Evolutionary conservation across 352 stramenopile genomes (phyloP).

Genomic region (Phytophthora agathidicida): DNA sequence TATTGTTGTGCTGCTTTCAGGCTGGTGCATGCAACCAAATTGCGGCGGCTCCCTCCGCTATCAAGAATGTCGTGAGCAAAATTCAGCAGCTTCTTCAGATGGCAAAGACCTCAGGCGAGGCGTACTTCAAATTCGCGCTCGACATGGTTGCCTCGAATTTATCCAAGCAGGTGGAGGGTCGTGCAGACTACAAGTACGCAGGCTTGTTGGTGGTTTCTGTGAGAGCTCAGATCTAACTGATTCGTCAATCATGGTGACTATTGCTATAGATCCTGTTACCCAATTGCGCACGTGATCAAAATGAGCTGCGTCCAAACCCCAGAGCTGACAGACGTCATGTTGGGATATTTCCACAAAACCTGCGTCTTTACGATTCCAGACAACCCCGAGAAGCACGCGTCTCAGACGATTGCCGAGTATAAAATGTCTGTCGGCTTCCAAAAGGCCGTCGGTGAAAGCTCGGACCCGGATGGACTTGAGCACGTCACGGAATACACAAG

Average conservation of each 20-base stretch:
- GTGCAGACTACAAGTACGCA: constrained; percentile 81
- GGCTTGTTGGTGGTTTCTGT: background rate
- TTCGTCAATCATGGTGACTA: background rate
- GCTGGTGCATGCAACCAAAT: constrained; percentile 86
- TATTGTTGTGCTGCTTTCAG: constrained; percentile 23
- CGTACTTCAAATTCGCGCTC: constrained; percentile 76
- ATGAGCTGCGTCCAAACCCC: constrained; percentile 78
- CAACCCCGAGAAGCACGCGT: constrained; percentile 57
- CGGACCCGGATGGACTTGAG: constrained; percentile 62
- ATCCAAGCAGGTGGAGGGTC: constrained; percentile 67
- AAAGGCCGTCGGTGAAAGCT: constrained; percentile 62
- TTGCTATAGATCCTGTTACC: constrained; percentile 60
- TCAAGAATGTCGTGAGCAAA: constrained; percentile 71
- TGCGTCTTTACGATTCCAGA: constrained; percentile 79
- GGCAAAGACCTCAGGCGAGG: constrained; percentile 54
- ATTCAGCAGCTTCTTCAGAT: constrained; percentile 71
- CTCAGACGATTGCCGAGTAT: constrained; percentile 65
- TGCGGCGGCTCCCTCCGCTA: constrained; percentile 65
- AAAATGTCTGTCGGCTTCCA: constrained; percentile 73
- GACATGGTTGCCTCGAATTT: constrained; percentile 75
- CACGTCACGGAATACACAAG: constrained; percentile 81
- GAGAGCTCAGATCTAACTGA: background rate
- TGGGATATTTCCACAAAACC: constrained; percentile 77
- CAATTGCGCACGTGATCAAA: constrained; percentile 76
- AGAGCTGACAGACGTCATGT: constrained; percentile 71